phyloP scores from a whole-genome alignment of 1,284 basidiomycete genomes.

The Puccinia horiana region DNA sequence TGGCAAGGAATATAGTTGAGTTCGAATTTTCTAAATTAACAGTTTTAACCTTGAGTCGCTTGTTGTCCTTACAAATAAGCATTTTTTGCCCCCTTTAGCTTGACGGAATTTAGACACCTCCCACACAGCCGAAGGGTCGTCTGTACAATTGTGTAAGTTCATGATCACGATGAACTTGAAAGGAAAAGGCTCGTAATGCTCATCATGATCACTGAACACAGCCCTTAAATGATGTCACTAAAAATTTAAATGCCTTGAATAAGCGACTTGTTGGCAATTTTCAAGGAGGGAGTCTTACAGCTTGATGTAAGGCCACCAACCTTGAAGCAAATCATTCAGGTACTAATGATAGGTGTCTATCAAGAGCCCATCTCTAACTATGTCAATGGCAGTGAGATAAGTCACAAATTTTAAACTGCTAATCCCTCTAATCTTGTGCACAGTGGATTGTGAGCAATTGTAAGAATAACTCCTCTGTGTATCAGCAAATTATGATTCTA shows the following conservation, averaged over 20 bases:
- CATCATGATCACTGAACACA: background rate
- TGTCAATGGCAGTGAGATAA: background rate
- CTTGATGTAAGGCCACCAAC: background rate
- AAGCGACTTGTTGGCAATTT: background rate
- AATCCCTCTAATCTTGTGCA: background rate
- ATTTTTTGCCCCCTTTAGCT: conserved; percentile 28
- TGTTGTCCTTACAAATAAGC: background rate
- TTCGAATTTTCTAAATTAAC: background rate
- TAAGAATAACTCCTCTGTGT: background rate
- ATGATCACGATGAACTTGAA: background rate
- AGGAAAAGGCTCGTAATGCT: background rate
- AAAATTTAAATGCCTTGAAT: background rate
- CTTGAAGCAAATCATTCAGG: background rate
- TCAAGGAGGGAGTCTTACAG: background rate
- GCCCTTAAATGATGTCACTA: background rate
- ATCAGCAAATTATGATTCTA: background rate
- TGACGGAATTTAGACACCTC: conserved; percentile 48
- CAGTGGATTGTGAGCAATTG: background rate
- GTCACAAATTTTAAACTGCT: background rate
- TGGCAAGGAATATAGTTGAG: conserved; percentile 50
- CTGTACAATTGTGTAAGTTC: conserved; percentile 48
- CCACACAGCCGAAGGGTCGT: conserved; percentile 48
- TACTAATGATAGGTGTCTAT: background rate
- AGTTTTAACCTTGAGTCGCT: background rate
- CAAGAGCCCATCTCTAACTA: background rate